phyloP scores from a whole-genome alignment of 495 filamentous ascomycete genomes.

The Talaromyces nanjingensis region DNA sequence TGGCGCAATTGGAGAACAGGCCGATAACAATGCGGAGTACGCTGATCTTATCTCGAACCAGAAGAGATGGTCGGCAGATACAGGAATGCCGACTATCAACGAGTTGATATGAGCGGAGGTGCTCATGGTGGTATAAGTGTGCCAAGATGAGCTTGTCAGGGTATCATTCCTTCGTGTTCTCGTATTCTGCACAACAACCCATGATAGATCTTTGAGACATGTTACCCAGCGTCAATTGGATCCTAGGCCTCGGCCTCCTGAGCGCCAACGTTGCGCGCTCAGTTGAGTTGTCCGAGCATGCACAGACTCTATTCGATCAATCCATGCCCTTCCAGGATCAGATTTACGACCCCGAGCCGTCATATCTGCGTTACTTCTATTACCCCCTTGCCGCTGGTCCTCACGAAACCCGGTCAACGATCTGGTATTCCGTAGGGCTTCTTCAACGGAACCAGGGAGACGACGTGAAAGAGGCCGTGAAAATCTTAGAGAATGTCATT shows the following conservation, averaged over 20 bases:
- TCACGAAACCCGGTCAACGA: constrained; percentile 28
- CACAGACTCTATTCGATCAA: constrained; percentile 18
- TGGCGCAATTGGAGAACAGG: background rate
- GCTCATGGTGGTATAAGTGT: background rate
- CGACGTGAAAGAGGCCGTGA: constrained; percentile 28
- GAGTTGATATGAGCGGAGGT: background rate
- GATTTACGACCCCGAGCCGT: constrained; percentile 20
- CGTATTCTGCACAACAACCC: background rate
- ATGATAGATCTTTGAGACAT: background rate
- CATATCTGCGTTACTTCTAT: constrained; percentile 9
- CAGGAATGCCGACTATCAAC: background rate
- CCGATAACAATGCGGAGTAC: background rate
- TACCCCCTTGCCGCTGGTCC: constrained; percentile 12
- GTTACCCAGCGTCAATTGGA: constrained; percentile 2
- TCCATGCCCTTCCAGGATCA: constrained; percentile 22
- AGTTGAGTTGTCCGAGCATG: background rate
- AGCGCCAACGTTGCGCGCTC: background rate
- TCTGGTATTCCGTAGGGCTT: constrained; percentile 34
- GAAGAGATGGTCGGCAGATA: background rate
- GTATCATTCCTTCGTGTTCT: background rate
- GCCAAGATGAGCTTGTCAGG: background rate
- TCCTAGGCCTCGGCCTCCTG: background rate
- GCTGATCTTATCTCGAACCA: background rate
- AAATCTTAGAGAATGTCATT: constrained; percentile 34
- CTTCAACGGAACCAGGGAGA: constrained; percentile 27